phyloP scores from a whole-genome alignment of 345 rosid species.

The Orychophragmus violaceus region DNA sequence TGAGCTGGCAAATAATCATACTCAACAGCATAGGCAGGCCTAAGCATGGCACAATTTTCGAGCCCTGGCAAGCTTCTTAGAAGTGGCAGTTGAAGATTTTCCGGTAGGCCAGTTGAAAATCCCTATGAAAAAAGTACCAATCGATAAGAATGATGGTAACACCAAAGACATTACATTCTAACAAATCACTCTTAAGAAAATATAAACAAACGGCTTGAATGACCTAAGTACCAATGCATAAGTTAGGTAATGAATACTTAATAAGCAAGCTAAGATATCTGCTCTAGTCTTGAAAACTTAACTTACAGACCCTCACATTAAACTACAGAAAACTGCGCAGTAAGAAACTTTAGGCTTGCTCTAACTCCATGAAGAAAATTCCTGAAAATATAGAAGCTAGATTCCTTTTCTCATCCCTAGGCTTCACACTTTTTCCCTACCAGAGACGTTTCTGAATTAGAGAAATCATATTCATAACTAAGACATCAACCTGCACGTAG shows the following conservation, averaged over 20 bases:
- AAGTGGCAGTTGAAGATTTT: conserved; percentile 91
- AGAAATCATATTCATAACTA: conserved; percentile 2
- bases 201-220: neutral
- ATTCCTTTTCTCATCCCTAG: neutral
- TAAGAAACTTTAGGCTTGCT: conserved; percentile 5
- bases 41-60: conserved; percentile 90
- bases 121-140: conserved; percentile 47
- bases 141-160: neutral
- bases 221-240: neutral
- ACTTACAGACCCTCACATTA: neutral
- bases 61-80: conserved; percentile 94
- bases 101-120: conserved; percentile 96
- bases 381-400: neutral
- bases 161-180: conserved; percentile 3
- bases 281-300: conserved; percentile 2
- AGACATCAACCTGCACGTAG: conserved; percentile 74
- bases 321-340: neutral
- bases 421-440: conserved; percentile 5
- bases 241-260: neutral
- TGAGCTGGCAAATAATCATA: conserved; percentile 95
- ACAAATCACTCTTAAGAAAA: neutral
- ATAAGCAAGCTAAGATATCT: conserved; percentile 9
- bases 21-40: conserved; percentile 99
- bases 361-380: neutral
- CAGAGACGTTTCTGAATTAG: neutral